Evolutionary conservation across 306 rosid genomes (phyloP).

Genomic region (Cyclanthera cordifolia): DNA sequence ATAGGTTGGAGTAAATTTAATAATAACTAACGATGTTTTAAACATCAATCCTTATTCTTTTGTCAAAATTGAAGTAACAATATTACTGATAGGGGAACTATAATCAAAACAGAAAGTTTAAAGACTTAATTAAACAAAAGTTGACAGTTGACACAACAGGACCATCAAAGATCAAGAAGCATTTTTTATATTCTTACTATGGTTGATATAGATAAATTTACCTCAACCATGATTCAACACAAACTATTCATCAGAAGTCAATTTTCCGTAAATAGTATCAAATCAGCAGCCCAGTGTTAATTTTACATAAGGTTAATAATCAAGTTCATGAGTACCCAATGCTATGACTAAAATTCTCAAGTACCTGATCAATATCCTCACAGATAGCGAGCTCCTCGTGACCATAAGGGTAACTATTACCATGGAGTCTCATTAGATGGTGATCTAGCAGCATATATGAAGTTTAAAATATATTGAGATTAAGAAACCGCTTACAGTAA

Average conservation of each 20-base stretch:
- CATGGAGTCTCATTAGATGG: conserved; percentile 14
- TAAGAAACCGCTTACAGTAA: conserved; percentile 56
- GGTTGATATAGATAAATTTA: not conserved
- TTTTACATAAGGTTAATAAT: not conserved
- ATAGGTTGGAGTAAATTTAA: too few species aligned
- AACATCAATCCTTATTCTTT: not conserved
- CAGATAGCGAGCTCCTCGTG: conserved; percentile 92
- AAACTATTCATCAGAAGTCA: not conserved
- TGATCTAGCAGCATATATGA: conserved; percentile 1
- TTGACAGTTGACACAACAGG: not conserved
- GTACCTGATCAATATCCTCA: conserved; percentile 97
- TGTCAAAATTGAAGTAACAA: not conserved
- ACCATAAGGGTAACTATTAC: conserved; percentile 76
- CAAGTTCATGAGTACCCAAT: conserved; percentile 6
- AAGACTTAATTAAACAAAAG: not conserved
- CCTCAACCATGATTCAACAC: not conserved
- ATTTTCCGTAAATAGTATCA: not conserved
- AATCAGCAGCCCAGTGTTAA: not conserved
- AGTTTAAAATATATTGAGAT: conserved; percentile 1
- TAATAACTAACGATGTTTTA: too few species aligned
- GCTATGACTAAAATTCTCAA: conserved; percentile 8
- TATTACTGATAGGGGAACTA: not conserved
- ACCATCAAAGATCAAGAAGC: not conserved
- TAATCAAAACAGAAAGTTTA: not conserved
- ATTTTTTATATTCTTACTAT: too few species aligned